Conservation (phyloP, 306 rosid species). For the Vigna unguiculata region DNA sequence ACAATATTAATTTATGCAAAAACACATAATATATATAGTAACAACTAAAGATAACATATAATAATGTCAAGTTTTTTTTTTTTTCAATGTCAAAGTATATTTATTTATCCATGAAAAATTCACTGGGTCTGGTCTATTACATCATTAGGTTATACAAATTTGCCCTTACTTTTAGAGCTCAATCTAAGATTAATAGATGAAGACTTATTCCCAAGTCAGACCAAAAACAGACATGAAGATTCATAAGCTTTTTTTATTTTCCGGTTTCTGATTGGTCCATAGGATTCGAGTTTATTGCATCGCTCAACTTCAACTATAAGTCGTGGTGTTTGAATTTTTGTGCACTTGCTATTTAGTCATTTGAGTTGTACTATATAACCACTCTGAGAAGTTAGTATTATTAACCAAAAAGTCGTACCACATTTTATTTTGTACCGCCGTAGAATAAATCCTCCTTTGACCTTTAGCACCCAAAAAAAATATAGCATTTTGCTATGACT, state of each 20-base stretch:
- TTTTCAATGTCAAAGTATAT: not conserved
- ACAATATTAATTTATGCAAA: constrained; percentile 14
- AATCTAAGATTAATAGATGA: constrained; percentile 5
- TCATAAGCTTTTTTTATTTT: constrained; percentile 22
- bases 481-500: constrained; percentile 4
- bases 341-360: not conserved
- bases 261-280: constrained; percentile 38
- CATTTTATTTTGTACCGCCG: constrained; percentile 3
- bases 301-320: not conserved
- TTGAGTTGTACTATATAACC: not conserved
- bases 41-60: no score
- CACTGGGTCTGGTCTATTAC: not conserved
- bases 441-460: constrained; percentile 31
- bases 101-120: not conserved
- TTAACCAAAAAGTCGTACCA: constrained; percentile 31
- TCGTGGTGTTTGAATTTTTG: constrained; percentile 31
- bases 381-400: not conserved
- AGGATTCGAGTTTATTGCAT: constrained; percentile 40
- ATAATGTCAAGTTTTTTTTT: no score
- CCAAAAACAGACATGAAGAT: constrained; percentile 28
- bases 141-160: not conserved
- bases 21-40: not conserved
- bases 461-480: not conserved
- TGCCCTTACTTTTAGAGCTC: constrained; percentile 11
- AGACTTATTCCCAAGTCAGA: constrained; percentile 55